Percentiles rank a stretch among this genome's conserved stretches.
phyloP scores from a whole-genome alignment of 2,329 filamentous ascomycete species.

The Ceratocystiopsis sp. region DNA sequence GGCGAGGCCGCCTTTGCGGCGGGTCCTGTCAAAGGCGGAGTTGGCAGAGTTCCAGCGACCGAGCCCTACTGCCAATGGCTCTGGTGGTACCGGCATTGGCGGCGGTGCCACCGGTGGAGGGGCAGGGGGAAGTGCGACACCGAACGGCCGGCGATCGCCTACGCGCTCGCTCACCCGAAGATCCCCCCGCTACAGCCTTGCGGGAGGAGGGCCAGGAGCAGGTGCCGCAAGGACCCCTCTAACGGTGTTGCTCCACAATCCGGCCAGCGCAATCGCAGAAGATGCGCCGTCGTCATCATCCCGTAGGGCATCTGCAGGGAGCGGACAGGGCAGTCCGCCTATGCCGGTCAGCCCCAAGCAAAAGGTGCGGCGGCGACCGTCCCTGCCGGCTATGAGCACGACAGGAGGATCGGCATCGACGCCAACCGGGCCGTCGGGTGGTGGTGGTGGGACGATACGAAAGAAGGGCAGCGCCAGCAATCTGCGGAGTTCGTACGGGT shows the following conservation, averaged over 20 bases:
- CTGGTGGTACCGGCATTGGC: conserved; percentile 8
- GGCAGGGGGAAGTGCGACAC: not conserved
- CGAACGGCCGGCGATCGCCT: conserved; percentile 33
- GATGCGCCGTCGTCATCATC: conserved; percentile 23
- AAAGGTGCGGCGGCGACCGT: conserved; percentile 30
- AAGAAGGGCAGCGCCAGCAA: conserved; percentile 23
- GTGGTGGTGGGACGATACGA: conserved; percentile 15
- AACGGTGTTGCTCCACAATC: conserved; percentile 22
- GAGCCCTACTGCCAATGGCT: not conserved
- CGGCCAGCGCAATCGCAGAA: conserved; percentile 24
- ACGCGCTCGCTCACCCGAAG: conserved; percentile 36
- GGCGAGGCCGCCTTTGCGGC: conserved; percentile 57
- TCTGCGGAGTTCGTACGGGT: conserved; percentile 17
- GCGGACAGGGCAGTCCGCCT: conserved; percentile 27
- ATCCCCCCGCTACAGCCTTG: conserved; percentile 33
- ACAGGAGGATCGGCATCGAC: conserved; percentile 7
- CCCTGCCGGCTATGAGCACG: conserved; percentile 30
- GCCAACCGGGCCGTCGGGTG: conserved; percentile 1
- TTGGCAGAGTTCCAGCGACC: conserved; percentile 59
- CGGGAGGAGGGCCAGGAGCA: conserved; percentile 4
- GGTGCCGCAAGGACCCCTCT: conserved; percentile 21
- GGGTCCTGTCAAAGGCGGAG: conserved; percentile 75
- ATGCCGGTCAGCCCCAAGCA: conserved; percentile 30
- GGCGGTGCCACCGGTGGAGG: not conserved
- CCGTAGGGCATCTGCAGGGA: conserved; percentile 27